A percentile compares a stretch with the other conserved stretches of the same genome.
phyloP scores from a whole-genome alignment of 208 protist genomes.

The Trypanosoma scelopori region DNA sequence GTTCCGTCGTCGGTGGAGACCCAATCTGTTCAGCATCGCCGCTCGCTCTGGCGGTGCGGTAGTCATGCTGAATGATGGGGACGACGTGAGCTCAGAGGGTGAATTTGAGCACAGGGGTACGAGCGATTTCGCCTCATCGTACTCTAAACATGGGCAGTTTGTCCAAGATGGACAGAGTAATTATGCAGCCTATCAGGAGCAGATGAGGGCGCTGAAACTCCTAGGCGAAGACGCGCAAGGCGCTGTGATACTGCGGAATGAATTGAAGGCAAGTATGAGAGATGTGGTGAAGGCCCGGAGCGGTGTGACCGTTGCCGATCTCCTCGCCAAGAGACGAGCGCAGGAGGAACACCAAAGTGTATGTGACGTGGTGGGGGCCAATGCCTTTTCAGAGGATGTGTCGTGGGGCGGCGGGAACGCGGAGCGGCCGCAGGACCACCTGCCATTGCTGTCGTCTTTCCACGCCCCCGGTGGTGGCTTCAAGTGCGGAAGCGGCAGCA shows the following conservation, averaged over 20 bases:
- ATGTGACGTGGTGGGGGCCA: not conserved
- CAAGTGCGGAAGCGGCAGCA: not conserved
- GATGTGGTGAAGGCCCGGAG: constrained; percentile 13
- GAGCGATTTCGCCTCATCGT: not conserved
- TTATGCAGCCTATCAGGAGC: not conserved
- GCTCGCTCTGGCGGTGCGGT: not conserved
- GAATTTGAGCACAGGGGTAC: not conserved
- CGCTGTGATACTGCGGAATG: constrained; percentile 4
- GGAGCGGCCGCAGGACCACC: not conserved
- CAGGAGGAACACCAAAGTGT: not conserved
- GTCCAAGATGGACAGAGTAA: not conserved
- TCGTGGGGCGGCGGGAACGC: constrained; percentile 10
- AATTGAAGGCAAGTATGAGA: constrained; percentile 11
- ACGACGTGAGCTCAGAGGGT: constrained; percentile 14
- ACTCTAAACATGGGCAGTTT: not conserved
- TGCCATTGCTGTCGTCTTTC: not conserved
- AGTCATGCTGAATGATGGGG: constrained; percentile 2
- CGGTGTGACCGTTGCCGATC: not conserved
- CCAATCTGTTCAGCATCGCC: not conserved
- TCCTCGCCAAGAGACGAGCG: not conserved
- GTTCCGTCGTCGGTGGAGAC: constrained; percentile 3
- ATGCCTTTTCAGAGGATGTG: constrained; percentile 2
- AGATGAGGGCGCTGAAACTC: constrained; percentile 7
- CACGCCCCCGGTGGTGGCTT: not conserved
- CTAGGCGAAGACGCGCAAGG: not conserved